Evolutionary conservation across 2,329 filamentous ascomycete species (phyloP).

Genomic region (Harringtonia lauricola): DNA sequence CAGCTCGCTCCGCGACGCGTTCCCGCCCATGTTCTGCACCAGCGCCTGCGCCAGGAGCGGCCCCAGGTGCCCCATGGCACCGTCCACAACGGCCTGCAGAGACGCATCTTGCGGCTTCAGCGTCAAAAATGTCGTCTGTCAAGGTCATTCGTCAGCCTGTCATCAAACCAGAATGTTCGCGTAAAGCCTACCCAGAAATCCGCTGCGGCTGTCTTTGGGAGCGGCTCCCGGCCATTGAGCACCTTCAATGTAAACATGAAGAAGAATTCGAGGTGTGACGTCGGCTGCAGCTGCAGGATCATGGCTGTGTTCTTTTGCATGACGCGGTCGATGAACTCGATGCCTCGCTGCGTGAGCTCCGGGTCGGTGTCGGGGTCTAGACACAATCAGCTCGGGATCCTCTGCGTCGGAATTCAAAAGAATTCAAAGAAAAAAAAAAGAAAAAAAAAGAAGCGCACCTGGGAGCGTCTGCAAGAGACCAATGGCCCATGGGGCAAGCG

Average conservation of each 20-base stretch:
- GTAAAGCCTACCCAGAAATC: slow-evolving; percentile 57
- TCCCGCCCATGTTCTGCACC: slow-evolving; percentile 55
- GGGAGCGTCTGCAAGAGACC: slow-evolving; percentile 51
- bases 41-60: slow-evolving; percentile 49
- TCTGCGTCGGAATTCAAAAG: neutral
- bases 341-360: slow-evolving; percentile 61
- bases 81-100: slow-evolving; percentile 31
- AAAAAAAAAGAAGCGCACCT: slow-evolving; percentile 25
- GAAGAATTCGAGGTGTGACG: slow-evolving; percentile 49
- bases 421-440: neutral
- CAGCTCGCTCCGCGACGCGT: slow-evolving; percentile 59
- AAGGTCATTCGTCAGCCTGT: neutral
- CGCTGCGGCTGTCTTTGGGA: slow-evolving; percentile 64
- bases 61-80: slow-evolving; percentile 47
- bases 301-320: slow-evolving; percentile 49
- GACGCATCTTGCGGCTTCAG: slow-evolving; percentile 31
- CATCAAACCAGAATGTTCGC: too few species aligned
- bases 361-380: slow-evolving; percentile 51
- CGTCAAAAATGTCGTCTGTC: slow-evolving; percentile 40
- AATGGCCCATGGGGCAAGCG: slow-evolving; percentile 50
- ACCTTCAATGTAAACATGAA: slow-evolving; percentile 64
- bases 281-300: slow-evolving; percentile 45
- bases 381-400: slow-evolving; percentile 9
- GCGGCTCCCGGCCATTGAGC: slow-evolving; percentile 57
- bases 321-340: slow-evolving; percentile 59